Base-by-base conservation (phyloP, 116 monocot species). In the Cymodocea nodosa region DNA sequence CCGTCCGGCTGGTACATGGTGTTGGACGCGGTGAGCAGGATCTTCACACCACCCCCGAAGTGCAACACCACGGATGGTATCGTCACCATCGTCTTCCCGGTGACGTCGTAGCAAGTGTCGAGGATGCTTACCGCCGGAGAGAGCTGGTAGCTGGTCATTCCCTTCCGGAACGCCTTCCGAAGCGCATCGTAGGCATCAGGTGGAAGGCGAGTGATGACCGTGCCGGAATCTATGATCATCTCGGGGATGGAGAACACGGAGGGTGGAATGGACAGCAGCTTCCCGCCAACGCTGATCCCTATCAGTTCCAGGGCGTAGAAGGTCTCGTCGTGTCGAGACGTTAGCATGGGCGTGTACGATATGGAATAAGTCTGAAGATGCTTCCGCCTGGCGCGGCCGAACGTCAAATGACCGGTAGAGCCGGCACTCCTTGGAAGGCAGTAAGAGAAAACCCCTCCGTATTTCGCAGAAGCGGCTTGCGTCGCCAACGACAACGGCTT, bases 181-280 rank as follows among this genome's bases (percentile, higher is more conserved):
- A 85, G 70, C 37, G 75, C 62, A 14, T 10, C 0, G 73, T 85
- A 85, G 0, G 73, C 85, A 1, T 52, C n/a, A 3, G 73, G 71
- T 7, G 79, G 82, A 7, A 85, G 67, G 15, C 75, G 50, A 36
- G 79, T 79, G 14, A 81, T 71, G 15, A 71, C 76, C 2, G 79
- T 78, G n/a, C 85, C 82, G 0, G 82, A 79, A 50, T 85, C 85
- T n/a, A 81, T 70, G 12, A 85, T 72, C 8, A 69, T 76, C 2
- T 72, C 73, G 15, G 25, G 53, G 2, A 10, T 9, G n/a, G 70
- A 35, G 66, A 81, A 78, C 9, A 70, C 67, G 0, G 57, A 15
- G 1, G 52, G 35, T 20, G 68, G 7, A n/a, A 78, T 68, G 19
- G 65, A 0, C 8, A 85, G 59, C 6, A 23, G 3, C 15, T 37